A percentile compares a stretch with the other conserved stretches of the same genome.
Evolutionary conservation across 805 yeast genomes (phyloP).

Genomic region (Sugiyamaella chiloensis): DNA sequence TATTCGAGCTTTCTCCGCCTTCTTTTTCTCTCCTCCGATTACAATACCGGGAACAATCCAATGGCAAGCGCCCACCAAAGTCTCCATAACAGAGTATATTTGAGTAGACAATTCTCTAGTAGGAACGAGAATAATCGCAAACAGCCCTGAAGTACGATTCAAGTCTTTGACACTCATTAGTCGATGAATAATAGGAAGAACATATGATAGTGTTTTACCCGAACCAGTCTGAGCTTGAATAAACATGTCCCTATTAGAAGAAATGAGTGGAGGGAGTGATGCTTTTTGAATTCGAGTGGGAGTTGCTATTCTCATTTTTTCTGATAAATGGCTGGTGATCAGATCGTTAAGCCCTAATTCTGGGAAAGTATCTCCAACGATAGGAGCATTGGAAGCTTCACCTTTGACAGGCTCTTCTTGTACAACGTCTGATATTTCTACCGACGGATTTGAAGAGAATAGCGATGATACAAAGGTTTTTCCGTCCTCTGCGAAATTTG

Average conservation of each 20-base stretch:
- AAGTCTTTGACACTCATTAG: slow-evolving; percentile 53
- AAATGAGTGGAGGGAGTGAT: slow-evolving; percentile 62
- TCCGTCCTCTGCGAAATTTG: slow-evolving; percentile 19
- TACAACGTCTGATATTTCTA: slow-evolving; percentile 36
- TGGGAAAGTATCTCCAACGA: slow-evolving; percentile 62
- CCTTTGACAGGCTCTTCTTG: slow-evolving; percentile 35
- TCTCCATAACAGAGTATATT: slow-evolving; percentile 75
- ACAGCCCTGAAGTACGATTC: slow-evolving; percentile 71
- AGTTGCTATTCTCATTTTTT: slow-evolving; percentile 43
- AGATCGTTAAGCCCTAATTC: slow-evolving; percentile 64
- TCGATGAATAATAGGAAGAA: slow-evolving; percentile 75
- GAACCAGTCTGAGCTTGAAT: slow-evolving; percentile 98
- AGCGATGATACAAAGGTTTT: slow-evolving; percentile 21
- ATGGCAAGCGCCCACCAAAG: slow-evolving; percentile 62
- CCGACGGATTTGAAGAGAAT: slow-evolving; percentile 50
- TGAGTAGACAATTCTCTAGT: slow-evolving; percentile 94
- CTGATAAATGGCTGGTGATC: slow-evolving; percentile 53
- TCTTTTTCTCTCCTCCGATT: slow-evolving; percentile 97
- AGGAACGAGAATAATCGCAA: slow-evolving; percentile 86
- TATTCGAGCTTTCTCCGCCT: slow-evolving; percentile 91
- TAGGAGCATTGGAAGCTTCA: slow-evolving; percentile 84
- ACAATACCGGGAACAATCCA: slow-evolving; percentile 93
- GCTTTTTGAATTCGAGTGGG: slow-evolving; percentile 89
- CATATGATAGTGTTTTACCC: slow-evolving; percentile 89
- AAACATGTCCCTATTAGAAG: slow-evolving; percentile 60